Conservation (phyloP, 345 rosid species). For the Melaleuca quinquenervia region DNA sequence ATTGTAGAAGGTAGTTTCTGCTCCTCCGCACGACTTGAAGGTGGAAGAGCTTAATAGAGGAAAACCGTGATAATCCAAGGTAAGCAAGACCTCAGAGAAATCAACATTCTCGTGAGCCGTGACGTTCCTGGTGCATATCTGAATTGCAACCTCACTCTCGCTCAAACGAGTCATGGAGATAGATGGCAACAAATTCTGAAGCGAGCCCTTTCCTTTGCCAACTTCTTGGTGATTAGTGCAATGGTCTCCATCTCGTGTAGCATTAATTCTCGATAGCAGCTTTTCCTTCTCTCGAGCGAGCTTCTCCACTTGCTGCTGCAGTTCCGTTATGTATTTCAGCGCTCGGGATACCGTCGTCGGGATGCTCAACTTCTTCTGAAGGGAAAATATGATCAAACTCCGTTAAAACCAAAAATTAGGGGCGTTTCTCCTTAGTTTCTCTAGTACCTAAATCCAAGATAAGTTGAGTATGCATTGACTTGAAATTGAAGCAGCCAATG, state of each 20-base stretch:
- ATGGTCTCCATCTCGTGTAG: constrained; percentile 1
- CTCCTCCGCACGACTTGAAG: constrained; percentile 31
- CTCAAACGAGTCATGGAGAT: constrained; percentile 20
- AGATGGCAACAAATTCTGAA: not conserved
- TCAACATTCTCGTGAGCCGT: not conserved
- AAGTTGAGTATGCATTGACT: not conserved
- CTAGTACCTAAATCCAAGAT: not conserved
- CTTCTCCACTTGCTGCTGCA: constrained; percentile 21
- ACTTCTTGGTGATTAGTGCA: not conserved
- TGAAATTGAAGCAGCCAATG: not conserved
- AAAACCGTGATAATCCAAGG: constrained; percentile 35
- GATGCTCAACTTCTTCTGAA: constrained; percentile 25
- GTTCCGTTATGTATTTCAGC: constrained; percentile 22
- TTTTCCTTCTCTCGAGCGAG: constrained; percentile 12
- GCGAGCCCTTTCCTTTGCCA: constrained; percentile 2
- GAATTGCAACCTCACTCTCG: constrained; percentile 37
- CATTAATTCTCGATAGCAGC: constrained; percentile 12
- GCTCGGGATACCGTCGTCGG: constrained; percentile 22
- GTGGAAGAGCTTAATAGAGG: constrained; percentile 32
- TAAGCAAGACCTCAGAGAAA: constrained; percentile 31
- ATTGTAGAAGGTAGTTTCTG: constrained; percentile 27
- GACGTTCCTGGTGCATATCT: constrained; percentile 13
- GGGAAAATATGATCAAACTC: not conserved
- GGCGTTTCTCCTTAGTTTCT: not conserved
- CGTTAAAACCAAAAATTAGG: not conserved